A percentile compares a stretch with the other conserved stretches of the same genome.
Evolutionary conservation across 768 basidiomycete genomes (phyloP).

Genomic region (Rhodotorula sphaerocarpa): DNA sequence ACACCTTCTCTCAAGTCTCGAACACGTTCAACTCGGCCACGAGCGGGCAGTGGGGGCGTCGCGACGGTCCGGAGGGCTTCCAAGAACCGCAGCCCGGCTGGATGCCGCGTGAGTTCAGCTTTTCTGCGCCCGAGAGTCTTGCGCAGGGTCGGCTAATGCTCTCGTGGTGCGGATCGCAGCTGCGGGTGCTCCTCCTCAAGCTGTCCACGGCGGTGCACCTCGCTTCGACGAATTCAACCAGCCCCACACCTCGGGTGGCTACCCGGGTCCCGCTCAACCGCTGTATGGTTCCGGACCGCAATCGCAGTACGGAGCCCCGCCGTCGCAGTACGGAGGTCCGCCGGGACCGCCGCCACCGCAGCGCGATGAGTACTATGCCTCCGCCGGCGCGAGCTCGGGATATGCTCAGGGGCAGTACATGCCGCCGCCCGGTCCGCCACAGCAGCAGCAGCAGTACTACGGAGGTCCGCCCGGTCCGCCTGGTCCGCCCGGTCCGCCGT

Average conservation of each 20-base stretch:
- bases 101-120: conserved; percentile 5
- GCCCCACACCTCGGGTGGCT: background rate
- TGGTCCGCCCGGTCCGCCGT: too few species aligned
- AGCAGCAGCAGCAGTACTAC: too few species aligned
- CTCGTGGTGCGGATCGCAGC: background rate
- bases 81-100: conserved; percentile 2
- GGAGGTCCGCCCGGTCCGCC: too few species aligned
- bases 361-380: too few species aligned
- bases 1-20: conserved; percentile 9
- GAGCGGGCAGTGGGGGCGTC: background rate
- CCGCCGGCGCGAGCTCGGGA: too few species aligned
- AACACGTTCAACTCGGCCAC: conserved; percentile 2
- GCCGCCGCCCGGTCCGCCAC: too few species aligned
- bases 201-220: conserved; percentile 19
- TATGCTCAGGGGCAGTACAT: too few species aligned
- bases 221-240: conserved; percentile 6
- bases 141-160: background rate
- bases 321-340: too few species aligned
- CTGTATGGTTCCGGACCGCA: too few species aligned
- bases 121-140: background rate
- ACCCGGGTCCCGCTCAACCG: background rate
- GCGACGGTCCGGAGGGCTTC: conserved; percentile 3
- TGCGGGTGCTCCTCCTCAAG: conserved; percentile 15
- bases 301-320: too few species aligned
- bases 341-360: too few species aligned